These are phyloP conservation scores for Datisca glomerata DNA, from an alignment of 306 rosid species.

Conservation along the genomic window DNA sequence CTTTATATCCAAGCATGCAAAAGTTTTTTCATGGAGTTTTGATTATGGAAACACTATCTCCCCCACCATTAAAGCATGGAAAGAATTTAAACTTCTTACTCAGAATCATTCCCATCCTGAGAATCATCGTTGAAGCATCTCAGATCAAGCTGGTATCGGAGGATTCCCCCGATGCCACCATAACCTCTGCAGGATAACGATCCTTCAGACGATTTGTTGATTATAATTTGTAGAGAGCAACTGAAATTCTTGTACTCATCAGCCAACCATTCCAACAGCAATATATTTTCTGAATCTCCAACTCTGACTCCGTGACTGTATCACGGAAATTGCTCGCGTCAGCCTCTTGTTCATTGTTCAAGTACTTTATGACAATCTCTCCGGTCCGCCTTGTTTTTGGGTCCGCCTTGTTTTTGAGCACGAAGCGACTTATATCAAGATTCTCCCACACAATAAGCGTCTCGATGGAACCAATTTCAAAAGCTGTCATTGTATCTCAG, in stretches of 20 bases:
- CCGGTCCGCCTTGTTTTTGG: neutral
- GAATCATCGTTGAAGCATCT: conserved; percentile 1
- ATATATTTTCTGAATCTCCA: neutral
- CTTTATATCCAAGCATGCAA: no score
- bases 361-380: conserved; percentile 1
- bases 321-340: conserved; percentile 1
- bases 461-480: conserved; percentile 3
- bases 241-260: neutral
- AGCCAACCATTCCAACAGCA: conserved; percentile 4
- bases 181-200: conserved; percentile 2
- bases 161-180: conserved; percentile 5
- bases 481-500: conserved; percentile 12
- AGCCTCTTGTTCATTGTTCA: neutral
- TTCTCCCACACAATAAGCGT: conserved; percentile 5
- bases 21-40: no score
- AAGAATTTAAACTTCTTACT: neutral
- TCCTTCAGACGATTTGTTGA: conserved; percentile 1
- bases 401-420: neutral
- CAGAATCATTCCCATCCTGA: neutral
- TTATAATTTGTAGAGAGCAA: conserved; percentile 1
- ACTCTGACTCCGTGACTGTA: neutral
- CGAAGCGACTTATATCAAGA: neutral
- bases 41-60: no score
- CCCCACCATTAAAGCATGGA: no score
- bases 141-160: conserved; percentile 7